Conservation (phyloP, 306 rosid genomes). For the Heteromeles arbutifolia region DNA sequence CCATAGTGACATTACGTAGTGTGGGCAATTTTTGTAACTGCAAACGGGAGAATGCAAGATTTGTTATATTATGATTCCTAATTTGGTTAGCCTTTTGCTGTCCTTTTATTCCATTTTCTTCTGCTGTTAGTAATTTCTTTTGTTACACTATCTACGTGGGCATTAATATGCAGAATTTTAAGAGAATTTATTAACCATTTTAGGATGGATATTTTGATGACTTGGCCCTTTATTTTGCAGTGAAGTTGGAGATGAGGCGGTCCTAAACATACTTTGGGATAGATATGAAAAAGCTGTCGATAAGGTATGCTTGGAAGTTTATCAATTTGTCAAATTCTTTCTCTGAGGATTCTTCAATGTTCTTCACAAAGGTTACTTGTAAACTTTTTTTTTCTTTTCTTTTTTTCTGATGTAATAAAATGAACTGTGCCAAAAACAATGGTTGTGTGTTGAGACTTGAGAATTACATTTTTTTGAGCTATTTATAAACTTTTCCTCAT, state of each 20-base stretch:
- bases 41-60: neutral
- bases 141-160: neutral
- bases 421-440: neutral
- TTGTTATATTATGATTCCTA: neutral
- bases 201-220: neutral
- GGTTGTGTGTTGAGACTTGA: neutral
- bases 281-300: constrained; percentile 62
- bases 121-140: neutral
- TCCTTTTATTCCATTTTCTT: neutral
- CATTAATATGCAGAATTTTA: neutral
- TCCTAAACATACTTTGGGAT: constrained; percentile 83
- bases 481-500: neutral
- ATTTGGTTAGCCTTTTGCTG: neutral
- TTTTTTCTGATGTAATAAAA: neutral
- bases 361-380: constrained; percentile 12
- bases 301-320: constrained; percentile 56
- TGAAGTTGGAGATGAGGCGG: constrained; percentile 86
- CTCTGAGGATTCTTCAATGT: constrained; percentile 13
- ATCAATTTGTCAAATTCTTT: neutral
- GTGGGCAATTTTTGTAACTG: neutral
- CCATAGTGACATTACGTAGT: neutral
- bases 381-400: neutral
- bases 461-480: neutral
- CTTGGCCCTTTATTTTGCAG: constrained; percentile 30
- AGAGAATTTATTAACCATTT: neutral